Conservation (phyloP, 2,329 filamentous ascomycete species). For the Escovopsis sp. region DNA sequence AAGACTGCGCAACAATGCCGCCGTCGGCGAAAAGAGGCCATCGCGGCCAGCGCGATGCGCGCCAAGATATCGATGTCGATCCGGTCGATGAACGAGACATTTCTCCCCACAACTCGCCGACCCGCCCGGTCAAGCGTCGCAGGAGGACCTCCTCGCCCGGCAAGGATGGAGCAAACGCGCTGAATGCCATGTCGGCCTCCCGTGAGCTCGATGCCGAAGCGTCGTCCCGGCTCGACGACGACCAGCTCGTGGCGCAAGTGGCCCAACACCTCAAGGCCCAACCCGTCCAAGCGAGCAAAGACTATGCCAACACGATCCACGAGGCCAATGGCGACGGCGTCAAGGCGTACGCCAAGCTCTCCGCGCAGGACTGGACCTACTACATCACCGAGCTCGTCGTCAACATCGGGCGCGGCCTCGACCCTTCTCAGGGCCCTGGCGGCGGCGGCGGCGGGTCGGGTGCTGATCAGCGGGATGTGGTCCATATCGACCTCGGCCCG, state of each 20-base stretch:
- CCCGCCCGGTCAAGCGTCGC: slow-evolving; percentile 48
- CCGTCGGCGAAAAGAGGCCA: slow-evolving; percentile 23
- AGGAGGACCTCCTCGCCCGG: slow-evolving; percentile 31
- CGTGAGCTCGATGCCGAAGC: slow-evolving; percentile 23
- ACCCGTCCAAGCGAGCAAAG: slow-evolving; percentile 42
- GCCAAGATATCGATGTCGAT: slow-evolving; percentile 21
- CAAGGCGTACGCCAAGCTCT: slow-evolving; percentile 68
- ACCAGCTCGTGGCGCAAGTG: slow-evolving; percentile 41
- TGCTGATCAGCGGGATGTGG: slow-evolving; percentile 31
- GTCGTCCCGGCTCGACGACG: slow-evolving; percentile 33
- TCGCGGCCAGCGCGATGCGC: slow-evolving; percentile 24
- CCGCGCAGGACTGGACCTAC: slow-evolving; percentile 71
- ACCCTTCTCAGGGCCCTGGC: slow-evolving; percentile 20
- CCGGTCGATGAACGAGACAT: slow-evolving; percentile 19
- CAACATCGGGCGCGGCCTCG: slow-evolving; percentile 59
- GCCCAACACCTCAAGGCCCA: slow-evolving; percentile 35
- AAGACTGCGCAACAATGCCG: slow-evolving; percentile 17
- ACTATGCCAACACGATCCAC: slow-evolving; percentile 50
- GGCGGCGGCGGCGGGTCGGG: slow-evolving; percentile 11
- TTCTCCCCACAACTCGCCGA: slow-evolving; percentile 39
- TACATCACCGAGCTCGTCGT: slow-evolving; percentile 64
- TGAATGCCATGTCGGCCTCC: slow-evolving; percentile 6
- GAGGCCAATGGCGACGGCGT: slow-evolving; percentile 47
- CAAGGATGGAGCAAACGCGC: slow-evolving; percentile 5
- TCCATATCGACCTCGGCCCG: slow-evolving; percentile 82